Conservation (phyloP, 345 rosid species). For the Citrus sinensis region DVS_A1.0 CM039164.1:26649501-26650000, state of each 20-base stretch:
- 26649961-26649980: neutral
- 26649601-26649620: slow-evolving; percentile 80
- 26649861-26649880: neutral
- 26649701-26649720: neutral
- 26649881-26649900: neutral
- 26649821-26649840: neutral
- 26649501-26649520: slow-evolving; percentile 79
- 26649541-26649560: slow-evolving; percentile 63
- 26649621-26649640: slow-evolving; percentile 80
- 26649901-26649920: neutral
- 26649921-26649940: neutral
- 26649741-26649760: neutral
- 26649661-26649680: neutral
- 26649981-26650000: neutral
- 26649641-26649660: neutral
- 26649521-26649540: slow-evolving; percentile 89
- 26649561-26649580: slow-evolving; percentile 69
- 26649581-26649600: slow-evolving; percentile 76
- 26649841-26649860: neutral
- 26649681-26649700: neutral
- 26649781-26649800: neutral
- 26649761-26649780: neutral
- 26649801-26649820: neutral
- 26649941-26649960: neutral
- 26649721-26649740: neutral